These are phyloP conservation scores for Fusarium nodosum DNA, from an alignment of 2,329 filamentous ascomycete species.

Conservation along the genomic window DNA sequence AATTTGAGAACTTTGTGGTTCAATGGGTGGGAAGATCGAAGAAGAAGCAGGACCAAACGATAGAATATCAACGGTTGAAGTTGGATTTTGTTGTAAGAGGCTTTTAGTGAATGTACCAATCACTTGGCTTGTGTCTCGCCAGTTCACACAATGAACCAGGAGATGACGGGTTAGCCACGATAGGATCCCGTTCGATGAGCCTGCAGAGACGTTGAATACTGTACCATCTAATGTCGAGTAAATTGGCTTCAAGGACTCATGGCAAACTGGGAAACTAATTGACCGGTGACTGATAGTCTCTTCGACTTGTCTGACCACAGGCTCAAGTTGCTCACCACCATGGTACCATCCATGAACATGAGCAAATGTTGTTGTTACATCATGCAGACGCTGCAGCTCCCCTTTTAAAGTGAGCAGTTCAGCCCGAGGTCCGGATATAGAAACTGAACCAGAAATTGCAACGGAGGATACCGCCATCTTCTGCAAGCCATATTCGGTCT, in stretches of 20 bases:
- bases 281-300: neutral
- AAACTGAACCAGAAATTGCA: neutral
- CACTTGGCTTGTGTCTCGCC: neutral
- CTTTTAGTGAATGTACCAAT: neutral
- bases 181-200: neutral
- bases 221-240: constrained; percentile 2
- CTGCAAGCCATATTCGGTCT: neutral
- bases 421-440: neutral
- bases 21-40: neutral
- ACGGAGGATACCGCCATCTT: constrained; percentile 1
- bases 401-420: neutral
- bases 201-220: neutral
- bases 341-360: constrained; percentile 20
- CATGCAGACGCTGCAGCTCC: neutral
- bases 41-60: neutral
- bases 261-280: neutral
- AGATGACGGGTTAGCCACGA: neutral
- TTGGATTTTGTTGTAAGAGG: neutral
- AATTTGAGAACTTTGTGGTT: neutral
- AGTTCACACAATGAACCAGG: neutral
- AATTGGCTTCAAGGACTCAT: neutral
- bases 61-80: neutral
- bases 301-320: neutral
- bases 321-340: neutral
- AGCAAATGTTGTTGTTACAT: constrained; percentile 2